These are phyloP conservation scores for Cokeromyces recurvatus DNA, from an alignment of 371 early-diverging fungal genomes.

Conservation along the genomic window DNA sequence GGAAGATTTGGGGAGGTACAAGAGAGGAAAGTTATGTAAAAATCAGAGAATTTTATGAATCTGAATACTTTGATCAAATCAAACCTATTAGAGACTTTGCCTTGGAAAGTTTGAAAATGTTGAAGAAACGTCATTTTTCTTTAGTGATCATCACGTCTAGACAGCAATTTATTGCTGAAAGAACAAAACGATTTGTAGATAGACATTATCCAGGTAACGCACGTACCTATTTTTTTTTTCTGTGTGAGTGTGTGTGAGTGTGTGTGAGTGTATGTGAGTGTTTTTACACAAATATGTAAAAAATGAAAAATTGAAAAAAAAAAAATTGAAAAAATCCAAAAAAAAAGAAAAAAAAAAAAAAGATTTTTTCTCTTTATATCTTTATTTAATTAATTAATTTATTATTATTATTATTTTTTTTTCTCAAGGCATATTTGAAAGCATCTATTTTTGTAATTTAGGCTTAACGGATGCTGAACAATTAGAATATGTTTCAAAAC, in stretches of 20 bases:
- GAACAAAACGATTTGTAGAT: constrained; percentile 50
- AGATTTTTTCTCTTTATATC: no score
- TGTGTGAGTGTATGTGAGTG: no score
- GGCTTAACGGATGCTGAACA: constrained; percentile 40
- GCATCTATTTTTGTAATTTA: constrained; percentile 49
- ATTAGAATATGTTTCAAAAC: constrained; percentile 39
- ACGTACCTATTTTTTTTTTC: not conserved
- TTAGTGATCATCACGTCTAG: constrained; percentile 50
- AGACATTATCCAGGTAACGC: constrained; percentile 38
- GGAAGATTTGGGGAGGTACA: constrained; percentile 47
- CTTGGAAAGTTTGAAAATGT: constrained; percentile 46
- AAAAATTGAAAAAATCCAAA: no score
- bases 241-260: no score
- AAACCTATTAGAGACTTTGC: constrained; percentile 49
- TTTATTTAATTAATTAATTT: no score
- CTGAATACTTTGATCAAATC: constrained; percentile 38
- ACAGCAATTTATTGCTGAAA: constrained; percentile 47
- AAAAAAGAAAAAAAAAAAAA: no score
- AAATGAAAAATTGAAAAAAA: no score
- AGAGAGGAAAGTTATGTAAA: constrained; percentile 41
- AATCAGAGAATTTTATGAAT: constrained; percentile 47
- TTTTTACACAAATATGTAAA: no score
- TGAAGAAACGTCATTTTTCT: constrained; percentile 42
- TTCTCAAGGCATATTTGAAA: constrained; percentile 39
- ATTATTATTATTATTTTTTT: not conserved